A percentile compares a stretch with the other conserved stretches of the same genome.
These are phyloP conservation scores for Clitopilus passeckerianus DNA, from an alignment of 768 basidiomycete genomes.

Conservation along the genomic window DNA sequence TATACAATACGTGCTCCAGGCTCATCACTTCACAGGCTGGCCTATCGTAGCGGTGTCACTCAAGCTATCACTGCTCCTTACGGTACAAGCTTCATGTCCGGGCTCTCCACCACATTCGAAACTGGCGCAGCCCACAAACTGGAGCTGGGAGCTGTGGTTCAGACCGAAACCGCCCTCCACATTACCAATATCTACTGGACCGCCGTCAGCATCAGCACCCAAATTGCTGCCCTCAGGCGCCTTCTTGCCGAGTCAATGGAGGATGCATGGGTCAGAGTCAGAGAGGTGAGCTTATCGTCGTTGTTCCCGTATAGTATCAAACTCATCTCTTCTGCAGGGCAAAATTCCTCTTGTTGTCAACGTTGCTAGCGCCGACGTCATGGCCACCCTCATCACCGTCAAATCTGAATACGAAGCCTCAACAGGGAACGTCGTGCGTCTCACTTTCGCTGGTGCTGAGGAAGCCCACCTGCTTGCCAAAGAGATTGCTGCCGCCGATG, in stretches of 20 bases:
- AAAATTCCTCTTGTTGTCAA: slow-evolving; percentile 58
- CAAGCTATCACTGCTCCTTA: slow-evolving; percentile 58
- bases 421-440: slow-evolving; percentile 22
- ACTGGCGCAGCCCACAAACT: slow-evolving; percentile 56
- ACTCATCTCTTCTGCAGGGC: slow-evolving; percentile 34
- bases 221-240: slow-evolving; percentile 50
- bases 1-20: too few species aligned
- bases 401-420: slow-evolving; percentile 45
- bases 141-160: slow-evolving; percentile 58
- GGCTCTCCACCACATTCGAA: slow-evolving; percentile 59
- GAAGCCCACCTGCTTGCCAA: slow-evolving; percentile 63
- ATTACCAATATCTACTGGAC: slow-evolving; percentile 34
- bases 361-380: slow-evolving; percentile 70
- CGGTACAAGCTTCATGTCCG: slow-evolving; percentile 51
- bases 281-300: slow-evolving; percentile 23
- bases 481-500: slow-evolving; percentile 52
- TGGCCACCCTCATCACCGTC: slow-evolving; percentile 61
- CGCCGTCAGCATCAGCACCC: slow-evolving; percentile 53
- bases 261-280: slow-evolving; percentile 30
- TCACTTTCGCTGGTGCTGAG: slow-evolving; percentile 54
- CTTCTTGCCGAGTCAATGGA: slow-evolving; percentile 31
- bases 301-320: slow-evolving; percentile 19
- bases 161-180: slow-evolving; percentile 63
- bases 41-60: slow-evolving; percentile 73
- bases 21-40: slow-evolving; percentile 38